A percentile compares a stretch with the other conserved stretches of the same genome.
Conservation (phyloP, 305 asterid genomes). For the Fraxinus platypoda region DNA sequence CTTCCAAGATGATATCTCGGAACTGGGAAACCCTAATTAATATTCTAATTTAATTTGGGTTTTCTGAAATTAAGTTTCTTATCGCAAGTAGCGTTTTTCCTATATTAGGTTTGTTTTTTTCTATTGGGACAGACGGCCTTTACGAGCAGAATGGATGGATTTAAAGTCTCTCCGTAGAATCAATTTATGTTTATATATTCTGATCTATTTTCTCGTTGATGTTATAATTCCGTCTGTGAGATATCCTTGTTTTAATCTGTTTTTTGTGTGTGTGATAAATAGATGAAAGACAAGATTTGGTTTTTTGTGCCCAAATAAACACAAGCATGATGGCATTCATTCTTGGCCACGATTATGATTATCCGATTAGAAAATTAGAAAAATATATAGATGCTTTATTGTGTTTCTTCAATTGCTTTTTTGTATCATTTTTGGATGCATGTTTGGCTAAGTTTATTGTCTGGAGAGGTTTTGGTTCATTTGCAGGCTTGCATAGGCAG, state of each 20-base stretch:
- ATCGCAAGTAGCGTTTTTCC: not conserved
- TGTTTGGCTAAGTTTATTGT: not conserved
- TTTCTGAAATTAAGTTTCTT: not conserved
- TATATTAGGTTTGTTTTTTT: not conserved
- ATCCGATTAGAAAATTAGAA: not conserved
- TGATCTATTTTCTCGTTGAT: not conserved
- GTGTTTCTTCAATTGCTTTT: not conserved
- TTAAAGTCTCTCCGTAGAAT: not conserved
- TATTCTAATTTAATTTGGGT: not conserved
- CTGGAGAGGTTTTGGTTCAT: not conserved
- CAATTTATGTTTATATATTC: not conserved
- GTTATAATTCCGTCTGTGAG: not conserved
- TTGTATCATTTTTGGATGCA: not conserved
- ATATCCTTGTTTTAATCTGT: not conserved
- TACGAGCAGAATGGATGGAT: not conserved
- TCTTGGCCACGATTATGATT: not conserved
- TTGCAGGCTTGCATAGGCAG: not conserved
- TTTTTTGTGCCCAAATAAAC: not conserved
- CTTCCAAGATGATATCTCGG: not conserved
- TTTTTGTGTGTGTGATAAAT: not conserved
- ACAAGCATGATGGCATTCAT: not conserved
- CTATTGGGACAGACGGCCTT: not conserved
- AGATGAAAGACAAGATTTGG: not conserved
- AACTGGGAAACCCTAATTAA: not conserved
- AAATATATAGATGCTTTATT: not conserved